Evolutionary conservation across 2,329 filamentous ascomycete genomes (phyloP), one percentile per base, ranked within the genome.

Genomic region (Pseudogymnoascus sp.): DNA sequence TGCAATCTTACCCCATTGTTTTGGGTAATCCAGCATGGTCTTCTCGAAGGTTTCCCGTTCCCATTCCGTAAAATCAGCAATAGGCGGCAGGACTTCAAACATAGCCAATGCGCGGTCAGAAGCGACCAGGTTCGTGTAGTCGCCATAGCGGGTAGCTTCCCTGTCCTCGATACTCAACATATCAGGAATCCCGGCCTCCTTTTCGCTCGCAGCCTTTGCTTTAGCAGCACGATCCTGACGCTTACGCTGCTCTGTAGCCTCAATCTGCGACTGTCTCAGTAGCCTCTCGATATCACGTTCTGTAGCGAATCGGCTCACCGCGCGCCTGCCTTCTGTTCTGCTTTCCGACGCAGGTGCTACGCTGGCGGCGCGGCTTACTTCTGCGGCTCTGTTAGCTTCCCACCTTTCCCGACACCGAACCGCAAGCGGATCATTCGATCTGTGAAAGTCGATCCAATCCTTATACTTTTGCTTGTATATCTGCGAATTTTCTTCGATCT

Each of bases 1-100:
- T 4, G 90, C 88, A 63, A 94, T 86, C 68, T 84, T 86, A 62
- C 89, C 88, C 89, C 89, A 94, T 70, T 92, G 89, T 79, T 94
- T 94, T 0, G 89, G 88, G 63, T 83, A 84, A 65, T 91, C 87
- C 59, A 90, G 80, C 69, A 91, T 93, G 9, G 84, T 81, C 67
- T 88, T 86, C 67, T 92, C 88, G 71, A 94, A 92, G 29, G 83
- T 78, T 48, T 83, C 81, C 38, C 84, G 80, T 72, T 94, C 90
- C 65, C 88, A 84, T 15, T 84, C 79, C 0, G 84, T 89, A 73
- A 92, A 93, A 70, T 91, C 90, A 71, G 91, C 86, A 61, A 86
- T 78, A 4, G 87, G 86, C 10, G 89, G 87, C 55, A 91, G 80
- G 59, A 90, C 87, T 63, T 90, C 84, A 79, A 89, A 92, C 12